Percentiles rank a stretch among this genome's conserved stretches.
phyloP scores from a whole-genome alignment of 2,329 filamentous ascomycete genomes.

The Pseudogymnoascus sp. region DNA sequence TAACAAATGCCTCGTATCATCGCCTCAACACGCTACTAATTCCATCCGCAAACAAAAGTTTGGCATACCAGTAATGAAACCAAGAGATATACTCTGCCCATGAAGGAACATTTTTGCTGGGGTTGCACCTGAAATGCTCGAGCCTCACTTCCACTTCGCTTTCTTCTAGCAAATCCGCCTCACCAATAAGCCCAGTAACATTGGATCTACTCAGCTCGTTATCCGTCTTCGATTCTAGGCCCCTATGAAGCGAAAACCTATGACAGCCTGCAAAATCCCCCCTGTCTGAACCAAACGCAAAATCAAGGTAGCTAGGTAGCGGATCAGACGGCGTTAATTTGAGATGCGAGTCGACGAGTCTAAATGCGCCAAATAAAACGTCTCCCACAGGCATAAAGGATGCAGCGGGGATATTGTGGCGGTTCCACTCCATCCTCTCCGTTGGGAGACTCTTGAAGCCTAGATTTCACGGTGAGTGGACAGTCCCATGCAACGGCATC shows the following conservation, averaged over 20 bases:
- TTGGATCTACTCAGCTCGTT: neutral
- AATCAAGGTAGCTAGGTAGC: conserved; percentile 1
- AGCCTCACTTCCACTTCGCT: neutral
- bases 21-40: neutral
- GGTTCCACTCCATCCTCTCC: conserved; percentile 1
- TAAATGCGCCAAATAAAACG: conserved; percentile 3
- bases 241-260: neutral
- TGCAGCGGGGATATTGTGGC: neutral
- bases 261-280: neutral
- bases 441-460: neutral
- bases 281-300: conserved; percentile 4
- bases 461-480: neutral
- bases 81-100: conserved; percentile 2
- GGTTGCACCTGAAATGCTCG: conserved; percentile 5
- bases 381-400: conserved; percentile 3
- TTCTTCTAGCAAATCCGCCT: neutral
- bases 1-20: neutral
- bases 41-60: conserved; percentile 3
- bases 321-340: neutral
- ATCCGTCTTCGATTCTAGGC: neutral
- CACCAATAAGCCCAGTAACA: neutral
- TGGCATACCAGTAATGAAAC: neutral
- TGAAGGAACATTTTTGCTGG: neutral
- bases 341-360: neutral
- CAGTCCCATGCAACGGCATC: neutral